Conservation (phyloP, 306 rosid species). For the Oemleria cerasiformis region DNA sequence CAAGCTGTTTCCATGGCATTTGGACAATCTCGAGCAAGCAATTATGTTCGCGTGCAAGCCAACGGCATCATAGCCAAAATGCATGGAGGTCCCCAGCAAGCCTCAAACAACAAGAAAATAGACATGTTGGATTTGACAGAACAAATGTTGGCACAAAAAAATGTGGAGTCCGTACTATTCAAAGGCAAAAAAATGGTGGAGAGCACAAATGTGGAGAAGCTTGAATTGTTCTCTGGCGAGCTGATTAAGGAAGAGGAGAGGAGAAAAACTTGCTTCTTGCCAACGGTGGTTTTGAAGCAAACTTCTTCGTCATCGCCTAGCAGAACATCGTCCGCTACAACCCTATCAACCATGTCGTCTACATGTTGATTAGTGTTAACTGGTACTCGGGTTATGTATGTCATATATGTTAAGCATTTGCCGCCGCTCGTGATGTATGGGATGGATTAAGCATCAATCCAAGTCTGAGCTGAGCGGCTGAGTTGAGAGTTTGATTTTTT, state of each 20-base stretch:
- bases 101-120: constrained; percentile 17
- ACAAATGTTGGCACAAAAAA: constrained; percentile 67
- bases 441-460: constrained; percentile 13
- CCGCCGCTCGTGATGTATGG: constrained; percentile 54
- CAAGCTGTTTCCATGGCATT: constrained; percentile 95
- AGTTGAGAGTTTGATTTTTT: background rate
- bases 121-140: constrained; percentile 50
- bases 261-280: constrained; percentile 64
- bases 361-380: constrained; percentile 20
- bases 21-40: constrained; percentile 51
- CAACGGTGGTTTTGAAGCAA: constrained; percentile 63
- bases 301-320: constrained; percentile 55
- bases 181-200: constrained; percentile 65
- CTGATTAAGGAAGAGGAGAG: constrained; percentile 72
- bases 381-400: background rate
- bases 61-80: constrained; percentile 36
- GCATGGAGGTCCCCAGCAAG: constrained; percentile 11
- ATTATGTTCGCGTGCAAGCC: constrained; percentile 72
- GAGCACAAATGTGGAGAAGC: constrained; percentile 60
- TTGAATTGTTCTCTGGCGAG: constrained; percentile 61
- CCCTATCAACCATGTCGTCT: constrained; percentile 67
- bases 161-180: constrained; percentile 69
- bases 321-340: constrained; percentile 87
- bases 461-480: constrained; percentile 50
- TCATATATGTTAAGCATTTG: constrained; percentile 30